Conservation (phyloP, 2,329 filamentous ascomycete genomes). For the Nemania sp. region DNA sequence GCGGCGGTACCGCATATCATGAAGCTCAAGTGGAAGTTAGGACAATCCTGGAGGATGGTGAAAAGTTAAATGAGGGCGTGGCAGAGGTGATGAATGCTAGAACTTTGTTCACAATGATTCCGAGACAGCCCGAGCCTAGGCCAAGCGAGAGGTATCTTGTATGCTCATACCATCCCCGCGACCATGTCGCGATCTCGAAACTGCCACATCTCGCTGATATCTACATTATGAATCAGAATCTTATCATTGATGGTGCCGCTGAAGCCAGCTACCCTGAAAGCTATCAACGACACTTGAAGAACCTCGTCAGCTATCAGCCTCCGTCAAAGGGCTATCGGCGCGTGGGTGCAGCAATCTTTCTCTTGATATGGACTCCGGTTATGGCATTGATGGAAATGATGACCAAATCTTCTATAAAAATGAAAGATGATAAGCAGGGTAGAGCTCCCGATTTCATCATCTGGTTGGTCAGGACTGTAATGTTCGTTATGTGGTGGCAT, state of each 20-base stretch:
- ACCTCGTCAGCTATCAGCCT: slow-evolving; percentile 12
- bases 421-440: background rate
- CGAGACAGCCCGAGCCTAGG: background rate
- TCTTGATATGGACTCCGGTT: slow-evolving; percentile 13
- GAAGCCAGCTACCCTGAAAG: slow-evolving; percentile 7
- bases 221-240: background rate
- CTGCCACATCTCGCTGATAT: background rate
- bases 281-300: slow-evolving; percentile 10
- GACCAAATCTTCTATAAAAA: slow-evolving; percentile 1
- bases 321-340: background rate
- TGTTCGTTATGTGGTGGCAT: slow-evolving; percentile 17
- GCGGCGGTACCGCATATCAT: slow-evolving; percentile 19
- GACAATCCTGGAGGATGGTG: background rate
- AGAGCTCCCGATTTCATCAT: slow-evolving; percentile 9
- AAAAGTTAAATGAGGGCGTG: background rate
- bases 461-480: slow-evolving; percentile 2
- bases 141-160: slow-evolving; percentile 20
- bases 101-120: slow-evolving; percentile 7
- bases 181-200: background rate
- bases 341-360: slow-evolving; percentile 18
- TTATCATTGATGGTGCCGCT: slow-evolving; percentile 8
- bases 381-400: slow-evolving; percentile 16
- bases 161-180: background rate
- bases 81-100: background rate
- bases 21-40: slow-evolving; percentile 3